Percentiles rank a stretch among this genome's conserved stretches.
These are phyloP conservation scores for Neolecta irregularis DNA, from an alignment of 1,139 yeast genomes.

Conservation along the genomic window DNA sequence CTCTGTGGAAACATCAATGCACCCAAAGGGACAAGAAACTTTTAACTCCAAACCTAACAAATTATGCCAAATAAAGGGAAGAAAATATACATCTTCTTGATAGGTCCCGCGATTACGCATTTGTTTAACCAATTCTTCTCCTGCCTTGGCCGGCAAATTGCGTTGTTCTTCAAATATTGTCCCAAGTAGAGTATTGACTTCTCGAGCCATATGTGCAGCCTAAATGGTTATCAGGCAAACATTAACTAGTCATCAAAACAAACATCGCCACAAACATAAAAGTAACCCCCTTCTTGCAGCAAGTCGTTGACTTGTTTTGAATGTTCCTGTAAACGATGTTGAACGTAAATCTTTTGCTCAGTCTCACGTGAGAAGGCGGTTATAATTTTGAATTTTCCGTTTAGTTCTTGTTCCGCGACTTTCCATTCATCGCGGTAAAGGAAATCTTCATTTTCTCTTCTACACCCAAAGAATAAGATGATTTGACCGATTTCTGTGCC, in stretches of 20 bases:
- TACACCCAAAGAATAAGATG: slow-evolving; percentile 55
- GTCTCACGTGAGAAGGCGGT: slow-evolving; percentile 78
- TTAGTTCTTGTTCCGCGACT: not conserved
- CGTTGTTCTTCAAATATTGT: slow-evolving; percentile 29
- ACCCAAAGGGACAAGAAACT: too few relatives aligned
- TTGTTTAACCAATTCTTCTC: slow-evolving; percentile 62
- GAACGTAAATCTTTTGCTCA: slow-evolving; percentile 66
- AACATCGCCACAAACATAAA: slow-evolving; percentile 92
- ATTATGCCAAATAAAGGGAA: too few relatives aligned
- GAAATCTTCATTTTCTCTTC: slow-evolving; percentile 16
- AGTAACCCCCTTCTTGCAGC: slow-evolving; percentile 60
- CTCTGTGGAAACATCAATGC: too few relatives aligned
- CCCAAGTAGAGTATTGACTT: slow-evolving; percentile 63
- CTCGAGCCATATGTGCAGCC: slow-evolving; percentile 83
- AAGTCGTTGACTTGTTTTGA: slow-evolving; percentile 39
- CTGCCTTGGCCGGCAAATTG: slow-evolving; percentile 45
- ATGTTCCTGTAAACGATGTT: slow-evolving; percentile 51
- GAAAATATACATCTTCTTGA: slow-evolving; percentile 98
- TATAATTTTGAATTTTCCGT: slow-evolving; percentile 39
- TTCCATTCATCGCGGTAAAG: slow-evolving; percentile 18
- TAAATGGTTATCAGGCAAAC: not conserved
- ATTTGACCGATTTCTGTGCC: slow-evolving; percentile 54
- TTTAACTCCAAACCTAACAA: too few relatives aligned
- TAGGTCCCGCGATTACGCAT: slow-evolving; percentile 74
- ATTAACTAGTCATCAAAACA: slow-evolving; percentile 1